Base-by-base conservation (phyloP, 2,329 filamentous ascomycete genomes). In the Neonectria coccinea region DNA sequence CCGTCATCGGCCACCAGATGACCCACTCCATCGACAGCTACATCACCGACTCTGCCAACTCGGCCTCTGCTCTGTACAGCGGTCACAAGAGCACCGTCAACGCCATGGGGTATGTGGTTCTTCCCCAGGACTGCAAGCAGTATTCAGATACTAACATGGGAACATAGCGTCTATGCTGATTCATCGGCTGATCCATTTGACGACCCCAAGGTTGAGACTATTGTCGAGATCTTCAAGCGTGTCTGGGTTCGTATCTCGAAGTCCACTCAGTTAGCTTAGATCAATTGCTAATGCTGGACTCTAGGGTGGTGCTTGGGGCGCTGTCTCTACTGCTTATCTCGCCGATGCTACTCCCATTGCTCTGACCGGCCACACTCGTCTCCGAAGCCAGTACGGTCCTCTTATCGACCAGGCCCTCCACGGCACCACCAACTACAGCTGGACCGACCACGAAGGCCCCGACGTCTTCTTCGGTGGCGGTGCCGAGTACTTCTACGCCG, bases 11-110 rank as follows among this genome's bases (percentile, higher is more conserved):
- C 20, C 93, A 97, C 78, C 92, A 95, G 80, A 95, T 96, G 90
- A 94, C 92, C 11, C 92, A 95, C 79, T 94, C 92, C 1, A 88
- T 96, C 75, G 92, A 95, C 80, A 89, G 85, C 54, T 95, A 92
- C 84, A 95, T 96, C 76, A 96, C 92, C 41, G 92, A 96, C 78
- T 93, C 90, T 65, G 93, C 93, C 79, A 96, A 96, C 81, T 93
- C 91, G 5, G 92, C 92, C 4, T 92, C 91, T 47, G 91, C 92
- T 16, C 83, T 96, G 18, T 96, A 95, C 81, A 89, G 87, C 25
- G 93, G 93, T 36, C 92, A 96, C 83, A 96, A 96, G 85, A 91
- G 88, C 74, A 91, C 89, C 0, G 92, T 95, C 69, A 94, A 96
- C 74, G 91, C 91, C 29, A 87, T 96, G 79, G 91, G 91, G 78